phyloP scores from a whole-genome alignment of 495 filamentous ascomycete genomes.

The Pyrenula aspistea region DNA sequence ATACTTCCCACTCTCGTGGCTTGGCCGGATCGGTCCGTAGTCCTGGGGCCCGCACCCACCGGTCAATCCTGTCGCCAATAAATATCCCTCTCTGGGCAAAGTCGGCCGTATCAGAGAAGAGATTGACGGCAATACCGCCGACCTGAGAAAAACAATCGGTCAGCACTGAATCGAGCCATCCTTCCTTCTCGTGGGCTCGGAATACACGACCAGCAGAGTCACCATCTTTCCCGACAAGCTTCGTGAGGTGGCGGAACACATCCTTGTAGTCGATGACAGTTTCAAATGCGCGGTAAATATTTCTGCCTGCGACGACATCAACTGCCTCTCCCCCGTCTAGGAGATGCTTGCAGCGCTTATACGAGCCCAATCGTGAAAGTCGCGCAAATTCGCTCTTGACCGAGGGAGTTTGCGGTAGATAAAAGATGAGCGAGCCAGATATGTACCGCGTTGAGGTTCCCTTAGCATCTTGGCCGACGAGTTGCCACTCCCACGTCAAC shows the following conservation, averaged over 20 bases:
- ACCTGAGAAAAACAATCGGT: conserved; percentile 15
- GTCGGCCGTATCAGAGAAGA: not conserved
- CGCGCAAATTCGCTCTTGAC: not conserved
- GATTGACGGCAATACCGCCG: conserved; percentile 13
- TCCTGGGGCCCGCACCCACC: not conserved
- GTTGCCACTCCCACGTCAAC: not conserved
- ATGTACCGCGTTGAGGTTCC: not conserved
- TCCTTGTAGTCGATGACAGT: not conserved
- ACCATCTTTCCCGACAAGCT: not conserved
- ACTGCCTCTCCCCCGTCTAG: not conserved
- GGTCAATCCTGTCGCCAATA: not conserved
- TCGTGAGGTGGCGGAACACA: not conserved
- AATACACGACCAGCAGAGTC: not conserved
- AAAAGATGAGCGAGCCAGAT: not conserved
- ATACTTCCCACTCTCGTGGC: not conserved
- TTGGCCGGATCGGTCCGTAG: conserved; percentile 5
- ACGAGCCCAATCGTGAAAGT: not conserved
- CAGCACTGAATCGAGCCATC: not conserved
- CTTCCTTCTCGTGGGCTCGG: not conserved
- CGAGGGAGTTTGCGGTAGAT: not conserved
- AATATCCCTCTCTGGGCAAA: conserved; percentile 5
- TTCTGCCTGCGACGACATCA: not conserved
- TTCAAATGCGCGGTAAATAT: not conserved
- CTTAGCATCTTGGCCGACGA: not conserved
- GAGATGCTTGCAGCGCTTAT: not conserved